phyloP scores from a whole-genome alignment of 176 grass and related monocot species.

The Oryza coarctata region DNA sequence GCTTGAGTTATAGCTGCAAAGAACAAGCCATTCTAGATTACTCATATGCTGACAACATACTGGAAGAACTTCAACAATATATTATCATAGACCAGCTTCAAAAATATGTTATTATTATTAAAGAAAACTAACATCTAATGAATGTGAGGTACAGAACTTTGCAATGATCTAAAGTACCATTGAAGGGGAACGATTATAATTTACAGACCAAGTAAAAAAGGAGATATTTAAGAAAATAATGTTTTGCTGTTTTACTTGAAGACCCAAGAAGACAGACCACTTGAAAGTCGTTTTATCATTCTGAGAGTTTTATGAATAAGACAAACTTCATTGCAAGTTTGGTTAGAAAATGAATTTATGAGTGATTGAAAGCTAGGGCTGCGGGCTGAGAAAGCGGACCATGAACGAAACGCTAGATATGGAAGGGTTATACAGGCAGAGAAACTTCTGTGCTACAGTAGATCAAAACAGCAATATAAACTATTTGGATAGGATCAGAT shows the following conservation, averaged over 20 bases:
- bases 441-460: background rate
- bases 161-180: background rate
- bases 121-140: background rate
- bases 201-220: background rate
- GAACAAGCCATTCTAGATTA: constrained; percentile 20
- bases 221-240: background rate
- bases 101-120: background rate
- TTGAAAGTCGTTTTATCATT: constrained; percentile 2
- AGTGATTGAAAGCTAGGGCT: background rate
- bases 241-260: background rate
- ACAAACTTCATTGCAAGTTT: background rate
- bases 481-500: background rate
- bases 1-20: constrained; percentile 73
- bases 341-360: too few relatives aligned
- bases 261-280: background rate
- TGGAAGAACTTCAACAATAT: background rate
- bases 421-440: background rate
- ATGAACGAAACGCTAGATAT: background rate
- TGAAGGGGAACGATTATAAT: background rate
- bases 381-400: background rate
- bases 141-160: background rate
- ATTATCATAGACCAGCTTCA: background rate
- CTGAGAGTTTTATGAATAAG: background rate
- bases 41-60: constrained; percentile 11
- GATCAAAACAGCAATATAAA: background rate